Evolutionary conservation across 192 early-diverging fungal genomes (phyloP).

Genomic region (Dissophora globulifera): DNA sequence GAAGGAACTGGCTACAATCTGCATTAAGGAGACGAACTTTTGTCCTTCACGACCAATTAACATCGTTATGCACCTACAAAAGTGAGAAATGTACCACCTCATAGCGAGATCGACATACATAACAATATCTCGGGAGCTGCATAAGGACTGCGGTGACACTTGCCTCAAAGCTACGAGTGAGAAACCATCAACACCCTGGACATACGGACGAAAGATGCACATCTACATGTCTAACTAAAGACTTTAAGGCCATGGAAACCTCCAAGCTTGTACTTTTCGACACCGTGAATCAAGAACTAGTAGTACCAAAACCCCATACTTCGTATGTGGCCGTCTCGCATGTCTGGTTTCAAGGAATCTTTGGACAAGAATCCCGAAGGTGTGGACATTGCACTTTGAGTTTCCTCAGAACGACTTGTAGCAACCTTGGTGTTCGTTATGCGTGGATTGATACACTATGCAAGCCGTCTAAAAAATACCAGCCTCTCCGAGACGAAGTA

Average conservation of each 20-base stretch:
- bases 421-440: constrained; percentile 14
- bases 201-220: constrained; percentile 1
- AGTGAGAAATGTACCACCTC: constrained; percentile 2
- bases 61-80: not conserved
- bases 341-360: constrained; percentile 25
- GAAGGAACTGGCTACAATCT: not conserved
- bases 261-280: constrained; percentile 12
- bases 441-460: constrained; percentile 6
- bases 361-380: constrained; percentile 7
- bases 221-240: not conserved
- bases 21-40: constrained; percentile 3
- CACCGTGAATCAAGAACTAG: not conserved
- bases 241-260: constrained; percentile 13
- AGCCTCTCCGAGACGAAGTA: constrained; percentile 10
- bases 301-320: not conserved
- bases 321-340: constrained; percentile 18
- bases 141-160: constrained; percentile 3
- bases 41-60: constrained; percentile 2
- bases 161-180: constrained; percentile 2
- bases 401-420: constrained; percentile 1
- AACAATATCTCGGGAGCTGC: constrained; percentile 3
- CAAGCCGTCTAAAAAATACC: no score
- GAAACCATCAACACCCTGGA: not conserved
- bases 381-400: constrained; percentile 9
- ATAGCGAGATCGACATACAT: constrained; percentile 10